Conservation (phyloP, 2,329 filamentous ascomycete species). For the Aspergillus quadrilineatus region DNA sequence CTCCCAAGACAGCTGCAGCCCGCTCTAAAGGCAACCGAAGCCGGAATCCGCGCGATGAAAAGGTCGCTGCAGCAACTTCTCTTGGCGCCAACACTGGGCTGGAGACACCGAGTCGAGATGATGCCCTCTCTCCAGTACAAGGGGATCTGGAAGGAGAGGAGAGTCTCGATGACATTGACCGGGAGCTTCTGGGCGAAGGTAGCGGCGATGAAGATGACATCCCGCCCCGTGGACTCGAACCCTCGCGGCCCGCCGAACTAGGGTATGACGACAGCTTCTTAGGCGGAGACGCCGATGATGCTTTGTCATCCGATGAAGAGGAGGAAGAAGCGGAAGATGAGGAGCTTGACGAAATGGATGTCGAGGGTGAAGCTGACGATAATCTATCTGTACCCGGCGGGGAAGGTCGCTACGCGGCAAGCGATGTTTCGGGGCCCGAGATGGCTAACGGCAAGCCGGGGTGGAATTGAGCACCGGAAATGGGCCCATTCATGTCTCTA, state of each 20-base stretch:
- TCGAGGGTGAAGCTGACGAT: constrained; percentile 28
- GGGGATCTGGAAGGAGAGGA: constrained; percentile 35
- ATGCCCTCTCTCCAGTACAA: constrained; percentile 23
- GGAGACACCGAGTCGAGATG: constrained; percentile 28
- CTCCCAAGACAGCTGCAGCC: constrained; percentile 21
- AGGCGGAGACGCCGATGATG: constrained; percentile 26
- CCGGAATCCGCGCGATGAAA: constrained; percentile 21
- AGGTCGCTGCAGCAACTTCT: constrained; percentile 12
- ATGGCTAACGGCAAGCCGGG: constrained; percentile 23
- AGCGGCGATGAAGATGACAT: constrained; percentile 38
- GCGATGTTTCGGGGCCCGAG: constrained; percentile 27
- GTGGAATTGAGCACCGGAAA: constrained; percentile 10
- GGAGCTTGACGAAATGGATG: constrained; percentile 28
- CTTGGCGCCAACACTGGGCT: constrained; percentile 17
- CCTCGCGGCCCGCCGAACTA: constrained; percentile 22
- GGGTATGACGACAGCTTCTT: constrained; percentile 30
- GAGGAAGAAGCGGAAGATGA: constrained; percentile 35
- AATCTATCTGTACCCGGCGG: constrained; percentile 34
- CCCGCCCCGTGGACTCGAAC: constrained; percentile 15
- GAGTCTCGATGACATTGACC: constrained; percentile 38
- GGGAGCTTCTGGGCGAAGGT: constrained; percentile 37
- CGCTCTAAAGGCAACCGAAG: constrained; percentile 29
- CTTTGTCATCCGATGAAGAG: constrained; percentile 31
- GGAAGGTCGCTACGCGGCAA: constrained; percentile 34
- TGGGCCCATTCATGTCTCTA: neutral